Evolutionary conservation across 768 basidiomycete genomes (phyloP), one percentile per base, ranked within the genome.

Genomic region (Boletus rubescentipes): DNA sequence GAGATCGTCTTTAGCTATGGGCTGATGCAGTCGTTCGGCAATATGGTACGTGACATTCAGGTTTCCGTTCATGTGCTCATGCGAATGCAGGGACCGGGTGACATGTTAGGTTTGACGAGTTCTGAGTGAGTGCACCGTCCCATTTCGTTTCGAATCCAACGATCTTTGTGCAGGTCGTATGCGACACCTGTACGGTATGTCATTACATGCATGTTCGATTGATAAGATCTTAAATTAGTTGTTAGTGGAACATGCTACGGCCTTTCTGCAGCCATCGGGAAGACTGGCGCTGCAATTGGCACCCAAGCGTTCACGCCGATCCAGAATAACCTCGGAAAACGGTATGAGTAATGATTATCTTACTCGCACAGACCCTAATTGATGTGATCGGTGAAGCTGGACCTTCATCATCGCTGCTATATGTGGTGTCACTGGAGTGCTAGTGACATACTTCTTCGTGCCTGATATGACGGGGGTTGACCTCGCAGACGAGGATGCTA

Each of bases 291-390:
- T 18, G 87, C 84, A n/a, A 54, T 87, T 46, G 86, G 86, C 9
- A 85, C 83, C 0, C 85, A 87, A 61, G 83, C 79, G 1, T 87
- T 87, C 65, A 86, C 84, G 4, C 86, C 86, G 4, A 86, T 88
- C 55, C 82, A 85, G 61, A 72, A 73, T 50, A 77, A 86, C 62
- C 79, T 86, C n/a, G 87, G 87, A 14, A 82, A 85, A 62, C 79
- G 76, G 81, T 81, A 61, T 41, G 73, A 67, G 46, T 41, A 5
- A 18, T 48, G 0, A 46, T 23, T 42, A 15, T 44, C 31, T 46
- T 12, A 16, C 18, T 26, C 47, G 15, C 9, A 4, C 20, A 23
- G 47, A 10, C 9, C 20, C 42, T 3, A 40, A 31, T 38, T 57
- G 11, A 56, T 47, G 46, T 11, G 38, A 6, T 9, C 7, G 18